Evolutionary conservation across 495 filamentous ascomycete species (phyloP), one percentile per base, ranked within the genome.

Genomic region (Aspergillus funiculosus): DNA sequence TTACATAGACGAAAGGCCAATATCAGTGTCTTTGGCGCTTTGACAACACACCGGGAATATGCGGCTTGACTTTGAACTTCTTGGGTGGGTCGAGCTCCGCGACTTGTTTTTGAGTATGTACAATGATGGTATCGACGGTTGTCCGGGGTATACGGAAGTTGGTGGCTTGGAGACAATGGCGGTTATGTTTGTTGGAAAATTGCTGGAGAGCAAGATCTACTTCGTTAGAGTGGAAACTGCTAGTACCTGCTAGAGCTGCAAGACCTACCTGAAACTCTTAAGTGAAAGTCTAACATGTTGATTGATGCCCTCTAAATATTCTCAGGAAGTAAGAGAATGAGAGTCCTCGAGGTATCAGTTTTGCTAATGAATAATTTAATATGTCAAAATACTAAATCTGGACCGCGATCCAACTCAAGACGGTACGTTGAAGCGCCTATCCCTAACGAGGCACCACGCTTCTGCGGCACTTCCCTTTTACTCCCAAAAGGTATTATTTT

Each of bases 81-180:
- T 83, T 1, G 82, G 73, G 4, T 68, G 61, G 11, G 53, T 63
- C 7, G 82, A 87, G 51, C 77, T 80, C 17, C 56, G 54, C 6
- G 76, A 82, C 60, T 59, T 87, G 2, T 88, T 87, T 47, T 54
- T 77, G 39, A 68, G 81, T n/a, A 81, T 87, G 75, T 88, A 86
- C 49, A 49, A 24, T 37, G 51, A 50, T n/a, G n/a, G n/a, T n/a
- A n/a, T n/a, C 5, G n/a, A 11, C 2, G 0, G 17, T 11, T 10
- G 22, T 15, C 35, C 20, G 5, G 35, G 9, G 4, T 9, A 6
- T 20, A 38, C 19, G 19, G 6, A 20, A 8, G 22, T 20, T 20
- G 2, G 6, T 11, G 19, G 22, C 4, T 11, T 52, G 26, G 35
- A 43, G 5, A 21, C 46, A 1, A 55, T 75, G 36, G 67, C 80